Conservation (phyloP, 805 yeast species). For the Lipomyces kockii region DNA sequence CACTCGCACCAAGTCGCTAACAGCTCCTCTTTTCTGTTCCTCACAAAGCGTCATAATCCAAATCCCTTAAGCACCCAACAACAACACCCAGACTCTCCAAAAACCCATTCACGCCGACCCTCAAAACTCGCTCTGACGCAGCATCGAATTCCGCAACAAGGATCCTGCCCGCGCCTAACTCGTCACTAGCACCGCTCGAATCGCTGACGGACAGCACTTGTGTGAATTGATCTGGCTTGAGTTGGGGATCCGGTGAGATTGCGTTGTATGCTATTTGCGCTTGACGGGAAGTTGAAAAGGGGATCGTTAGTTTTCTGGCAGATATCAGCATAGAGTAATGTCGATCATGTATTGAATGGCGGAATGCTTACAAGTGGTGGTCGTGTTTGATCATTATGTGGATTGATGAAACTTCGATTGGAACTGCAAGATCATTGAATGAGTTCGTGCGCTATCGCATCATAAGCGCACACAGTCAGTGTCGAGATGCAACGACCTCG, state of each 20-base stretch:
- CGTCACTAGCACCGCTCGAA: not conserved
- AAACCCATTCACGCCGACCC: conserved; percentile 84
- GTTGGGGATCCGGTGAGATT: conserved; percentile 77
- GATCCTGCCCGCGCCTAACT: not conserved
- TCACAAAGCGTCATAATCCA: conserved; percentile 44
- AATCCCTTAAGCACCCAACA: conserved; percentile 78
- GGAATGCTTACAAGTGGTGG: not conserved
- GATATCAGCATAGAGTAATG: not conserved
- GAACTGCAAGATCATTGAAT: too few species aligned
- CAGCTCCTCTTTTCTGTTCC: not conserved
- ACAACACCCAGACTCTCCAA: conserved; percentile 77
- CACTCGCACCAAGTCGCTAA: too few species aligned
- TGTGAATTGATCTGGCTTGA: conserved; percentile 67
- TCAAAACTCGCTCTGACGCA: conserved; percentile 69
- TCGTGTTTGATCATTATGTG: not conserved
- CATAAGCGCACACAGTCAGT: too few species aligned
- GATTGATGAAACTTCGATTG: not conserved
- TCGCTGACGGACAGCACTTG: conserved; percentile 50
- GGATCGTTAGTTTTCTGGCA: conserved; percentile 56
- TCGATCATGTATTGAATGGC: not conserved
- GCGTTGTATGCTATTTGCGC: conserved; percentile 67
- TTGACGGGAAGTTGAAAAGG: conserved; percentile 63
- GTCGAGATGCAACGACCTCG: too few species aligned
- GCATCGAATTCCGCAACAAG: conserved; percentile 61
- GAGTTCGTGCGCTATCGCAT: too few species aligned